Evolutionary conservation across 2,329 filamentous ascomycete genomes (phyloP), one percentile per base, ranked within the genome.

Genomic region (Botrytis fragariae): DNA sequence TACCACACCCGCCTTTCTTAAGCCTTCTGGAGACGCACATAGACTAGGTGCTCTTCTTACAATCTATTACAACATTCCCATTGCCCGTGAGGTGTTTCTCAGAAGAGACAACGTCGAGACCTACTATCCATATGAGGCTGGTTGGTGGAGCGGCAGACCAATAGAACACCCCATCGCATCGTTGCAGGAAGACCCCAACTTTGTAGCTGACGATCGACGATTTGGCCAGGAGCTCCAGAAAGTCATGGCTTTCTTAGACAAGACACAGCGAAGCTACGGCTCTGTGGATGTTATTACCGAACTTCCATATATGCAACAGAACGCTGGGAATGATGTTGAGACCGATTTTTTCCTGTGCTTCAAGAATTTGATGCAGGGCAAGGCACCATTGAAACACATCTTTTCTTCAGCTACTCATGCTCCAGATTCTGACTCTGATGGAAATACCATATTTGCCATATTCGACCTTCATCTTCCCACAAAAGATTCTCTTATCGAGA

Each of bases 171-270:
- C 76, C 32, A 62, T 63, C 20, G 62, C 72, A 29, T 54, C 71
- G 42, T 70, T 72, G 45, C 73, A 77, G 7, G 76, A 71, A 74
- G 69, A 65, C 60, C 72, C 51, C 59, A 74, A 60, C 74, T 75
- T 35, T 61, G 80, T 48, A 71, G 77, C 45, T 80, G 80, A 65
- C 80, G 84, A 20, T 80, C 83, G 29, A 89, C 91, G 79, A 76
- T 90, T 2, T 89, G 91, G 69, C 6, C 68, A 71, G 37, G 72
- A 73, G 54, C 10, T 73, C 10, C 72, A 73, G 76, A 87, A 89
- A 22, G 80, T 91, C 8, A 86, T 91, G 83, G 89, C 88, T 16
- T 91, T 91, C 74, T 83, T 91, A 4, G 89, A 91, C 73, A 82
- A 81, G 16, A 89, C 89, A 0, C 87, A 90, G 39, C 85, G 90